Evolutionary conservation across 352 stramenopile genomes (phyloP).

Genomic region (Aphanomyces invadans): DNA sequence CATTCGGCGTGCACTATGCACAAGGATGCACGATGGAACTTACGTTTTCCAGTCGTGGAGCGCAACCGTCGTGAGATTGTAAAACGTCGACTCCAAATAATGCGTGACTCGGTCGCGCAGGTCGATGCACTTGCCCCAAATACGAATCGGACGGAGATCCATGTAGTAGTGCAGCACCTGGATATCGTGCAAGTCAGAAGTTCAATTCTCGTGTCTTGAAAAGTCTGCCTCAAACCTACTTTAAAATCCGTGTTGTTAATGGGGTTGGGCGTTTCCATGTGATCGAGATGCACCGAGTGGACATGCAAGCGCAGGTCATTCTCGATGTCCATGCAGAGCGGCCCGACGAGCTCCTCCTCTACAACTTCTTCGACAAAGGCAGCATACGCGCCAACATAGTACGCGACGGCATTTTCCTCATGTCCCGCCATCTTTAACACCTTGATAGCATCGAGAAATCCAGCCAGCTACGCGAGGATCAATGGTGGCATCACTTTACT

Average conservation of each 20-base stretch:
- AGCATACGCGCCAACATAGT: slow-evolving; percentile 63
- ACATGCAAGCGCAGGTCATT: slow-evolving; percentile 88
- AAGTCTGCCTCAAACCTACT: neutral
- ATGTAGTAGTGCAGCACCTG: slow-evolving; percentile 82
- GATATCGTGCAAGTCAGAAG: no score
- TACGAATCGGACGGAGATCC: slow-evolving; percentile 72
- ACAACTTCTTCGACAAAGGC: slow-evolving; percentile 78
- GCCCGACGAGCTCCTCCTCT: slow-evolving; percentile 82
- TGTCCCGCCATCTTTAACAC: slow-evolving; percentile 67
- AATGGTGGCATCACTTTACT: no score
- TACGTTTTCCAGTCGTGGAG: slow-evolving; percentile 95
- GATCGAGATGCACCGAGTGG: slow-evolving; percentile 78
- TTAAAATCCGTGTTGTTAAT: slow-evolving; percentile 37
- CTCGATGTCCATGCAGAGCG: slow-evolving; percentile 90
- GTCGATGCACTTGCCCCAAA: slow-evolving; percentile 85
- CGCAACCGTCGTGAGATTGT: slow-evolving; percentile 90
- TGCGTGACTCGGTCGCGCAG: slow-evolving; percentile 81
- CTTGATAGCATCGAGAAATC: slow-evolving; percentile 72
- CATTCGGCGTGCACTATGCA: no score
- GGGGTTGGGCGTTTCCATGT: slow-evolving; percentile 80
- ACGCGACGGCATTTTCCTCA: slow-evolving; percentile 48
- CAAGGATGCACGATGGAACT: no score
- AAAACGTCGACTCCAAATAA: slow-evolving; percentile 93
- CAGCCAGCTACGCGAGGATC: slow-evolving; percentile 29
- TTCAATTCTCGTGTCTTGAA: no score